Percentiles rank a stretch among this genome's conserved stretches.
Conservation (phyloP, 1,284 basidiomycete genomes). For the Peniophora sp. region DNA sequence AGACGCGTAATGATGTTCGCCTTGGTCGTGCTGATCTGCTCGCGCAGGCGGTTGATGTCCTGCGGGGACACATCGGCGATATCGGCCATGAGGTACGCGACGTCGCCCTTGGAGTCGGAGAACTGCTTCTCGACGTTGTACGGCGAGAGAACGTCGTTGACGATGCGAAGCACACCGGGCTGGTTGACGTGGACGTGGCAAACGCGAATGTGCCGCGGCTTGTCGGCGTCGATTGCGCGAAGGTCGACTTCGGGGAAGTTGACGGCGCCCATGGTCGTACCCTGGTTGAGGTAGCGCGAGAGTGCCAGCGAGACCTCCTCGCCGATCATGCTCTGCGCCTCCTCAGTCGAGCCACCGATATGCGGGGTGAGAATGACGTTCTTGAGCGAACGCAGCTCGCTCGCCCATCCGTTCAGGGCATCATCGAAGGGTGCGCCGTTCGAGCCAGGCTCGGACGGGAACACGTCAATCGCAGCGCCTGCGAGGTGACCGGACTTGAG, state of each 20-base stretch:
- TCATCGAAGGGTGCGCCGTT: conserved; percentile 89
- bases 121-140: conserved; percentile 99
- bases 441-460: conserved; percentile 84
- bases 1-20: conserved; percentile 87
- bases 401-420: conserved; percentile 77
- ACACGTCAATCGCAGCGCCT: conserved; percentile 94
- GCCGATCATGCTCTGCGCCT: conserved; percentile 97
- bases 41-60: conserved; percentile 80
- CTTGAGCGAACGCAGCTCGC: conserved; percentile 62
- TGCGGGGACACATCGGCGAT: conserved; percentile 83
- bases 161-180: conserved; percentile 91
- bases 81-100: conserved; percentile 95
- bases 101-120: conserved; percentile 92
- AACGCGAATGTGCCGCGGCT: conserved; percentile 77
- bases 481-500: conserved; percentile 84
- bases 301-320: conserved; percentile 88
- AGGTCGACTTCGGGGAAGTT: conserved; percentile 99
- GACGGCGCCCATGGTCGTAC: conserved; percentile 87
- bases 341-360: conserved; percentile 98
- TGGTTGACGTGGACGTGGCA: conserved; percentile 98
- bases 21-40: conserved; percentile 74
- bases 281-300: conserved; percentile 88
- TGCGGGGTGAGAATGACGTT: conserved; percentile 97
- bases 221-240: conserved; percentile 84
- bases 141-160: conserved; percentile 89